Conservation (phyloP, 2,329 filamentous ascomycete species). For the Aspergillus glaucus region DNA sequence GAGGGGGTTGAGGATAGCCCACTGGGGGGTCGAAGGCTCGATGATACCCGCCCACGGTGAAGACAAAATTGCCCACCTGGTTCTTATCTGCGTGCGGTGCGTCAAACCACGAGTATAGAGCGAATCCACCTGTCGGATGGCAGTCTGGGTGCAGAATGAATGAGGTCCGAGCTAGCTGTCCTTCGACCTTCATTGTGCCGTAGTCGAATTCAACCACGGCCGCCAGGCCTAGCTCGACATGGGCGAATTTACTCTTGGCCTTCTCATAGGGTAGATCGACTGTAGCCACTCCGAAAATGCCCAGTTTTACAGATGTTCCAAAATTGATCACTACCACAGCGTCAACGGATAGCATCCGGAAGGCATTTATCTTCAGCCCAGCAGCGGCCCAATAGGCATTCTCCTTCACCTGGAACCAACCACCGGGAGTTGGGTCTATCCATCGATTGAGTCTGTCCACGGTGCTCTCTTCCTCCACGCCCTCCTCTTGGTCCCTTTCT, state of each 20-base stretch:
- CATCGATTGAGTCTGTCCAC: too few species aligned
- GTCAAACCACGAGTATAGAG: constrained; percentile 37
- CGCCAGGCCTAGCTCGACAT: constrained; percentile 35
- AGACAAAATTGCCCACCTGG: constrained; percentile 38
- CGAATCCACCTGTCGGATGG: constrained; percentile 40
- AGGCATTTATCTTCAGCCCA: constrained; percentile 34
- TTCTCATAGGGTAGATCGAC: constrained; percentile 23
- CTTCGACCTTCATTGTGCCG: constrained; percentile 34
- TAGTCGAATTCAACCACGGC: constrained; percentile 30
- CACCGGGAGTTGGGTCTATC: neutral
- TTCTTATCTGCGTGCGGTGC: constrained; percentile 2
- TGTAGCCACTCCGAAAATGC: constrained; percentile 27
- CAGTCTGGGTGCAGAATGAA: constrained; percentile 37
- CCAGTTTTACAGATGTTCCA: constrained; percentile 24
- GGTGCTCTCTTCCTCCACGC: neutral
- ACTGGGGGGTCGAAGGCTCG: constrained; percentile 26
- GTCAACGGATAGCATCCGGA: constrained; percentile 32
- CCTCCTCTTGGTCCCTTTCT: too few species aligned
- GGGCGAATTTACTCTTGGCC: constrained; percentile 18
- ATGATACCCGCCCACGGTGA: constrained; percentile 45
- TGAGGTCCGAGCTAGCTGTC: constrained; percentile 35
- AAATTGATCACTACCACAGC: constrained; percentile 34
- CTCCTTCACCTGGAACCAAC: constrained; percentile 28
- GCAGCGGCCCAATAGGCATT: constrained; percentile 33
- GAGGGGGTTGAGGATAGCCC: constrained; percentile 33